Conservation (phyloP, 1,284 basidiomycete genomes). For the Xerocomus nothofagi region DNA sequence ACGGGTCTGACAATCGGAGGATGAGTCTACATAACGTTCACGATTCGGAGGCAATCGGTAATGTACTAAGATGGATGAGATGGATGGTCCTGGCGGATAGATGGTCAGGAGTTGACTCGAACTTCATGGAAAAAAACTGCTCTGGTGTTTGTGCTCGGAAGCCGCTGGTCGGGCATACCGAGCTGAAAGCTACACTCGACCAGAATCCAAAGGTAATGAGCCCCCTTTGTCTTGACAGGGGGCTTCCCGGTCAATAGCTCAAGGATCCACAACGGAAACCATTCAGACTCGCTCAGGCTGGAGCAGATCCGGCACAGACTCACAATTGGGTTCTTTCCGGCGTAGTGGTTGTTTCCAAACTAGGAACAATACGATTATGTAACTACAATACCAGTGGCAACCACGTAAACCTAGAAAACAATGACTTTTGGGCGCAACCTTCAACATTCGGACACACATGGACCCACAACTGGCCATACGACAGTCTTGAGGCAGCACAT, state of each 20-base stretch:
- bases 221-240: neutral
- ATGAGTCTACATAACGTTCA: neutral
- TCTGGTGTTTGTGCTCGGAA: neutral
- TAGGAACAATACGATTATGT: slow-evolving; percentile 10
- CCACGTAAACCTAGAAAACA: neutral
- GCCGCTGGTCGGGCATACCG: neutral
- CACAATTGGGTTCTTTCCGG: too few species aligned
- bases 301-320: too few species aligned
- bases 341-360: too few species aligned
- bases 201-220: neutral
- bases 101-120: neutral
- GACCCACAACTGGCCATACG: slow-evolving; percentile 1
- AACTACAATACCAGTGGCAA: neutral
- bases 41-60: neutral
- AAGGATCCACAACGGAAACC: neutral
- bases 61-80: neutral
- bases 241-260: neutral
- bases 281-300: too few species aligned
- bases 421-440: neutral
- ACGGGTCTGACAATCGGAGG: neutral
- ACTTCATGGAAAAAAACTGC: slow-evolving; percentile 1
- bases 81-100: neutral
- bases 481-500: neutral
- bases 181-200: neutral
- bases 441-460: neutral